These are phyloP conservation scores for Madurella fahalii DNA, from an alignment of 2,329 filamentous ascomycete genomes.

Conservation along the genomic window DNA sequence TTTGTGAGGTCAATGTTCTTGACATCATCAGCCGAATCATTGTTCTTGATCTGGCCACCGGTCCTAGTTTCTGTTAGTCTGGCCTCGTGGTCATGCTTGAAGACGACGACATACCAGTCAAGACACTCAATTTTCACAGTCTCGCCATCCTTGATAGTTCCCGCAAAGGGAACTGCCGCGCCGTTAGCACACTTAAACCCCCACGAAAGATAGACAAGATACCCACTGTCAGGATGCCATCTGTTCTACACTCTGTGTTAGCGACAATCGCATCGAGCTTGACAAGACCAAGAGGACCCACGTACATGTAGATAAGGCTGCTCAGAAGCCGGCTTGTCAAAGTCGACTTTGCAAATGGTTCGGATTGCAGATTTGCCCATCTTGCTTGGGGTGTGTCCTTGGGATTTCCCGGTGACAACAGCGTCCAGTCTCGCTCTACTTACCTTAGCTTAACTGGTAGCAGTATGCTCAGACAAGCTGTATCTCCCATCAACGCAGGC, in stretches of 20 bases:
- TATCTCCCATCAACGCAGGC: too few relatives aligned
- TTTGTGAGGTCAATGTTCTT: slow-evolving; percentile 78
- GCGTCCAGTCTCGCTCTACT: too few relatives aligned
- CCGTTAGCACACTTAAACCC: not conserved
- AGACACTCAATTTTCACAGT: slow-evolving; percentile 92
- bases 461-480: not conserved
- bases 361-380: slow-evolving; percentile 53
- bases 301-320: slow-evolving; percentile 68
- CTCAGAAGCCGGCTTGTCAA: slow-evolving; percentile 66
- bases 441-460: not conserved
- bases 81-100: not conserved
- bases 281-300: slow-evolving; percentile 3
- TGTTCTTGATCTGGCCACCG: slow-evolving; percentile 80
- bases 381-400: slow-evolving; percentile 2
- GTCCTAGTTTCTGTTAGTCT: slow-evolving; percentile 41
- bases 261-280: not conserved
- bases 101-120: slow-evolving; percentile 57
- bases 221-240: slow-evolving; percentile 85
- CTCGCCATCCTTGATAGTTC: slow-evolving; percentile 74
- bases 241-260: slow-evolving; percentile 57
- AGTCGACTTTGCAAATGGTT: slow-evolving; percentile 67
- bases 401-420: too few relatives aligned
- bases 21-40: slow-evolving; percentile 85
- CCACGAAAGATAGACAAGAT: not conserved
- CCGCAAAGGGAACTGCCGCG: slow-evolving; percentile 64